phyloP scores from a whole-genome alignment of 768 basidiomycete genomes.

The Panellus pusillus region DNA sequence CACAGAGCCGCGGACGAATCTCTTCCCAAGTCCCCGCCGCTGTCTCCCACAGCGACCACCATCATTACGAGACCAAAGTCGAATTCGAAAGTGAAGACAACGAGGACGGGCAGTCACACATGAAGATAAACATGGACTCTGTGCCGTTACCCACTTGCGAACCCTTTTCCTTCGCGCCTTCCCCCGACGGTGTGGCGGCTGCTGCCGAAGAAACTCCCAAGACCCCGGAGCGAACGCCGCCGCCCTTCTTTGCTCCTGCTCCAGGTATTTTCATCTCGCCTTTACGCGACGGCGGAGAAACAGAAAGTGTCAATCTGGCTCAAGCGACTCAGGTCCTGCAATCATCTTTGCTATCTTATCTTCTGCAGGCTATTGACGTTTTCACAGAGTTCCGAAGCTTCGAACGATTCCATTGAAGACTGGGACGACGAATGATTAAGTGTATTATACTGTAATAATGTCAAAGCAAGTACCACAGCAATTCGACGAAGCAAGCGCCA shows the following conservation, averaged over 20 bases:
- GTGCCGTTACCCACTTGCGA: slow-evolving; percentile 19
- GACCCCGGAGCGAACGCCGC: slow-evolving; percentile 12
- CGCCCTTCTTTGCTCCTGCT: slow-evolving; percentile 34
- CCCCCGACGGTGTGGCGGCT: slow-evolving; percentile 9
- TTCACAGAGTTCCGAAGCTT: slow-evolving; percentile 24
- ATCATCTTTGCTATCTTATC: background rate
- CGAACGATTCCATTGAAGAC: slow-evolving; percentile 41
- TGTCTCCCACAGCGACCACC: slow-evolving; percentile 12
- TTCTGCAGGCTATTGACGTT: background rate
- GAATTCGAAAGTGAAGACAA: slow-evolving; percentile 19
- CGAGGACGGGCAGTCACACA: slow-evolving; percentile 8
- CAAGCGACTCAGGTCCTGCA: background rate
- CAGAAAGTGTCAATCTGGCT: background rate
- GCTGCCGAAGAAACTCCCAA: background rate
- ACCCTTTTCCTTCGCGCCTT: slow-evolving; percentile 30
- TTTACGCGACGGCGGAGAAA: slow-evolving; percentile 20
- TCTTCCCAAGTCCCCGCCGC: background rate
- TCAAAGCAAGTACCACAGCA: slow-evolving; percentile 13
- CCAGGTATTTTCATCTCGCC: slow-evolving; percentile 41
- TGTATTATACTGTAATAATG: slow-evolving; percentile 7
- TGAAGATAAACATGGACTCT: slow-evolving; percentile 9
- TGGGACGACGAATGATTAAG: slow-evolving; percentile 28
- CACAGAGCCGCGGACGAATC: slow-evolving; percentile 23
- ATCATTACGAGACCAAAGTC: slow-evolving; percentile 13
- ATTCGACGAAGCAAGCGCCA: background rate